These are phyloP conservation scores for Picea engelmannii DNA, from an alignment of 83 land plant genomes.

Conservation along the genomic window DNA sequence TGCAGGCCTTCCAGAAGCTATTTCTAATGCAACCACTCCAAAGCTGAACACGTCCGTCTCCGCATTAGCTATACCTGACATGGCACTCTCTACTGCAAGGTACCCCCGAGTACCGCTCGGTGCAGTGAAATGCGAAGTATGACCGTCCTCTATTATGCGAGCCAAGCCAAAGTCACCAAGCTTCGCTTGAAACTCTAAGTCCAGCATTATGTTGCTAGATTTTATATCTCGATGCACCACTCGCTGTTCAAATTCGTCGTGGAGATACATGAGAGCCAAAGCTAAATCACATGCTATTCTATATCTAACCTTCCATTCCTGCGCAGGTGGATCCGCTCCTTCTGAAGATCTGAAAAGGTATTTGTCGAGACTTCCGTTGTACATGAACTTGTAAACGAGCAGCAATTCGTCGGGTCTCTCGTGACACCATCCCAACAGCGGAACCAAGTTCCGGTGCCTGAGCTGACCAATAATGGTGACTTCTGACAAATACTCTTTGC, in stretches of 20 bases:
- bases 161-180: conserved; percentile 56
- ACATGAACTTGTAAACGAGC: conserved; percentile 39
- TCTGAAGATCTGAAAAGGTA: conserved; percentile 24
- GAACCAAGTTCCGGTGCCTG: conserved; percentile 3
- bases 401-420: conserved; percentile 22
- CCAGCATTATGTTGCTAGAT: conserved; percentile 46
- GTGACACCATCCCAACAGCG: conserved; percentile 11
- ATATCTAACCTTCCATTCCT: conserved; percentile 18
- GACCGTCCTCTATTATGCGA: conserved; percentile 4
- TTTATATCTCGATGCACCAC: conserved; percentile 51
- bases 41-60: conserved; percentile 25
- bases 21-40: conserved; percentile 22
- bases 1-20: not conserved
- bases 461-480: conserved; percentile 8
- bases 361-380: conserved; percentile 33
- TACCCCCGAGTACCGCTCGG: conserved; percentile 24
- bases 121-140: too few relatives aligned
- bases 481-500: not conserved
- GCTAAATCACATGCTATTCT: conserved; percentile 33
- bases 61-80: conserved; percentile 9
- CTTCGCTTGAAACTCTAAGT: conserved; percentile 28
- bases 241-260: conserved; percentile 33
- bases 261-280: conserved; percentile 36
- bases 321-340: not conserved
- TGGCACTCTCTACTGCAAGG: conserved; percentile 16